Evolutionary conservation across 805 yeast species (phyloP), one percentile per base, ranked within the genome.

Genomic region (Priceomyces fermenticarens): DNA sequence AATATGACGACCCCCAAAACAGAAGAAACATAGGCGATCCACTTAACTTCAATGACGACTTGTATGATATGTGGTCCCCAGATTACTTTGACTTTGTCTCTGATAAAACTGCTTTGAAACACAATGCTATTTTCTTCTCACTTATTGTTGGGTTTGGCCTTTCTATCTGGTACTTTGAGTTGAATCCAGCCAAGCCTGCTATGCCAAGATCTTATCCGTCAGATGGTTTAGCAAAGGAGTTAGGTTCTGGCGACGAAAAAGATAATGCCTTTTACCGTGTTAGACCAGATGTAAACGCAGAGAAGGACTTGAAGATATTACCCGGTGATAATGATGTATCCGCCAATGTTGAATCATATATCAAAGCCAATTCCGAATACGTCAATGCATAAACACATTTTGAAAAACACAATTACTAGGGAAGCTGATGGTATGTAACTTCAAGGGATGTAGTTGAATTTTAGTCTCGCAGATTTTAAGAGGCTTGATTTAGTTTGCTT

Each of bases 41-140:
- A 23, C 61, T 86, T 48, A 81, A 81, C 58, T 78, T 81, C 41
- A 78, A 81, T 53, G 85, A 82, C 50, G 96, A 87, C 56, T 67
- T 78, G 61, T 72, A 81, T 55, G 90, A 87, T 61, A 75, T 85
- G 73, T 87, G 95, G 95, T 78, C 95, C 7, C 93, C 95, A 10
- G 95, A 87, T 55, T 75, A 81, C 55, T 79, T 72, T 59, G 80
- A 81, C 51, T 60, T 70, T 30, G 84, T 80, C 27, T 66, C 76
- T 30, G 83, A 85, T 62, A 57, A 62, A 35, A 73, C 77, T 26
- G 95, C 95, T 1, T 60, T 80, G 39, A 72, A 63, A 51, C 78
- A 78, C 60, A 75, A 81, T 47, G 65, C 65, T n/a, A 55, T 67
- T 6, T 83, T 83, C 62, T 65, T 70, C 44, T 54, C 63, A 3